Conservation (phyloP, 2,329 filamentous ascomycete species). For the Diatrype stigma region DNA sequence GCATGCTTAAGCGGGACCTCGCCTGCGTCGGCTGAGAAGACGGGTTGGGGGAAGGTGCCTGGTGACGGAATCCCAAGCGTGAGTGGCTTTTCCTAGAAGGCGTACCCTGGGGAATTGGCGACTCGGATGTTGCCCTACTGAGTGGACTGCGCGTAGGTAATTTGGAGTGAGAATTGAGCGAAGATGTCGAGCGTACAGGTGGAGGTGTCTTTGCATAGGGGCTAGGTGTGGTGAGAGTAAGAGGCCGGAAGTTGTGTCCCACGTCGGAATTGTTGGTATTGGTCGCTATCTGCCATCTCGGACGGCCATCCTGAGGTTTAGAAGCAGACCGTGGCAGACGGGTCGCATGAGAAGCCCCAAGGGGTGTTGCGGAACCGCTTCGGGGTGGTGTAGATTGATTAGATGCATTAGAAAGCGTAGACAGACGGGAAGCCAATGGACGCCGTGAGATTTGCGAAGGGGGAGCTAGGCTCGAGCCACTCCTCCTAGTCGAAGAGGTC, state of each 20-base stretch:
- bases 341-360: conserved; percentile 44
- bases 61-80: conserved; percentile 51
- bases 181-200: conserved; percentile 38
- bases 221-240: conserved; percentile 56
- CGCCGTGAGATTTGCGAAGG: conserved; percentile 37
- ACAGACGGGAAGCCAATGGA: conserved; percentile 39
- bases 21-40: conserved; percentile 41
- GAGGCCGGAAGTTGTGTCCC: conserved; percentile 65
- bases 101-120: conserved; percentile 42
- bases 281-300: conserved; percentile 68
- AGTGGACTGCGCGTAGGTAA: conserved; percentile 49
- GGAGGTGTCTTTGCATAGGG: conserved; percentile 47
- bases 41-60: conserved; percentile 45
- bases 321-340: conserved; percentile 41
- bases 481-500: conserved; percentile 36
- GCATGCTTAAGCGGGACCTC: conserved; percentile 40
- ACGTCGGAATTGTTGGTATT: conserved; percentile 60
- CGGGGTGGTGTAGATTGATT: conserved; percentile 29
- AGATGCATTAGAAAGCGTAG: conserved; percentile 36
- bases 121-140: conserved; percentile 42
- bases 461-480: conserved; percentile 43
- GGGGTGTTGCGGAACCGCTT: conserved; percentile 32
- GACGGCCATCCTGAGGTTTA: conserved; percentile 50
- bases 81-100: conserved; percentile 40
- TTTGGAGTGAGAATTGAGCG: conserved; percentile 41